Evolutionary conservation across 257 asterid species (phyloP).

Genomic region (Rhazya stricta): DNA sequence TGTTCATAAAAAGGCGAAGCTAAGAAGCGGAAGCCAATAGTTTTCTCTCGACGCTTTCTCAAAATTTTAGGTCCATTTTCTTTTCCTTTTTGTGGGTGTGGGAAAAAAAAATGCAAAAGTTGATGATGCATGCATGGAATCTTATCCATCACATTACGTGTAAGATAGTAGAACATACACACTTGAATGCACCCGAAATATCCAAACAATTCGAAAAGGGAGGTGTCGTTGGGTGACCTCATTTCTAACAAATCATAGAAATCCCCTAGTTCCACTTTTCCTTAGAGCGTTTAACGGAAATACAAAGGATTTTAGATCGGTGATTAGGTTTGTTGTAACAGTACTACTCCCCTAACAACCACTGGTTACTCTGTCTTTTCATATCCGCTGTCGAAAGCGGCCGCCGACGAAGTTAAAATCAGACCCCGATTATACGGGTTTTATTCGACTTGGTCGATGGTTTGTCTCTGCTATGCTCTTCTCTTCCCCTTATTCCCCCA

Average conservation of each 20-base stretch:
- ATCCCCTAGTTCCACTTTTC: neutral
- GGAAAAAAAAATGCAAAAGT: no score
- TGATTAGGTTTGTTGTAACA: neutral
- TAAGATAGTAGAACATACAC: neutral
- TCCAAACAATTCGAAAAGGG: neutral
- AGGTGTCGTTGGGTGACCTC: neutral
- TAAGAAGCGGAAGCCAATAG: no score
- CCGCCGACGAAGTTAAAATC: constrained; percentile 5
- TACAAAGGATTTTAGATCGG: neutral
- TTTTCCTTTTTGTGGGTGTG: no score
- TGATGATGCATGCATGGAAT: neutral
- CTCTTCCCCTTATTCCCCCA: neutral
- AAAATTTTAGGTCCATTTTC: no score
- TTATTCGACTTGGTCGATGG: neutral
- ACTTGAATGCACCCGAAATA: neutral
- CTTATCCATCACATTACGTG: neutral
- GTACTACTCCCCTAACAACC: neutral
- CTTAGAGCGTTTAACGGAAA: neutral
- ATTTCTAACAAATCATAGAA: neutral
- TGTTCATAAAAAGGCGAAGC: no score
- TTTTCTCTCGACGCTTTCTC: no score
- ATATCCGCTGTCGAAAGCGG: neutral
- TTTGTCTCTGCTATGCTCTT: neutral
- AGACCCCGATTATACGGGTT: neutral
- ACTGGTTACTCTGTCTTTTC: neutral